A percentile compares a stretch with the other conserved stretches of the same genome.
Conservation (phyloP, 2,329 filamentous ascomycete genomes). For the Pestalotiopsis sp. region DNA sequence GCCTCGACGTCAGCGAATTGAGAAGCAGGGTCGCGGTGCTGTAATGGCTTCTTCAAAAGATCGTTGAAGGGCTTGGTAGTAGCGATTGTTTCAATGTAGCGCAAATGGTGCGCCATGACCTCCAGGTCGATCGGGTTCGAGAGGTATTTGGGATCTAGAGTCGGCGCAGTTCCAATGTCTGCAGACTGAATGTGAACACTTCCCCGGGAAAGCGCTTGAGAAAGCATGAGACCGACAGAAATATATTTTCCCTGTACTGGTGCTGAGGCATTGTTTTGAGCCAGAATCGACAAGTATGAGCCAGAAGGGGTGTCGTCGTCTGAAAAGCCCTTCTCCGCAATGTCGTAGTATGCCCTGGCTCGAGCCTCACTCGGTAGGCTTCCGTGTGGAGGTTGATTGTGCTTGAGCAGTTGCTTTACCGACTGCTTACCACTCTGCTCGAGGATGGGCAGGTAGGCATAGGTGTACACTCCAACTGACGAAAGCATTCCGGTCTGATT, state of each 20-base stretch:
- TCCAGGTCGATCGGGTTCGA: slow-evolving; percentile 59
- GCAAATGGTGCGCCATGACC: slow-evolving; percentile 45
- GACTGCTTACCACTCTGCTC: too few species aligned
- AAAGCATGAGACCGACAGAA: not conserved
- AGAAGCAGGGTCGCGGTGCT: slow-evolving; percentile 35
- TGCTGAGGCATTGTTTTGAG: not conserved
- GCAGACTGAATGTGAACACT: slow-evolving; percentile 9
- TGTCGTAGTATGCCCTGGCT: not conserved
- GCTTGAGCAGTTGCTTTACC: not conserved
- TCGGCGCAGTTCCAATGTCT: not conserved
- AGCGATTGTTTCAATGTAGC: slow-evolving; percentile 39
- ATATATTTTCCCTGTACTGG: not conserved
- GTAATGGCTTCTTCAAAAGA: not conserved
- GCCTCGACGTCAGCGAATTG: not conserved
- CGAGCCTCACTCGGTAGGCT: not conserved
- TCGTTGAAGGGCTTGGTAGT: slow-evolving; percentile 29
- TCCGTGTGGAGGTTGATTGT: not conserved
- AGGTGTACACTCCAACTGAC: too few species aligned
- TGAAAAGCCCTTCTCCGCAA: not conserved
- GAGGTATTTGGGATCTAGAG: slow-evolving; percentile 42
- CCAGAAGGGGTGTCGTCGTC: not conserved
- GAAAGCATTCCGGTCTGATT: too few species aligned
- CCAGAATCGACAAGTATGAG: not conserved
- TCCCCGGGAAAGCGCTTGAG: slow-evolving; percentile 17
- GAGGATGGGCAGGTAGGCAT: too few species aligned